Evolutionary conservation across 371 early-diverging fungal species (phyloP).

Genomic region (Mortierella sp.): DNA sequence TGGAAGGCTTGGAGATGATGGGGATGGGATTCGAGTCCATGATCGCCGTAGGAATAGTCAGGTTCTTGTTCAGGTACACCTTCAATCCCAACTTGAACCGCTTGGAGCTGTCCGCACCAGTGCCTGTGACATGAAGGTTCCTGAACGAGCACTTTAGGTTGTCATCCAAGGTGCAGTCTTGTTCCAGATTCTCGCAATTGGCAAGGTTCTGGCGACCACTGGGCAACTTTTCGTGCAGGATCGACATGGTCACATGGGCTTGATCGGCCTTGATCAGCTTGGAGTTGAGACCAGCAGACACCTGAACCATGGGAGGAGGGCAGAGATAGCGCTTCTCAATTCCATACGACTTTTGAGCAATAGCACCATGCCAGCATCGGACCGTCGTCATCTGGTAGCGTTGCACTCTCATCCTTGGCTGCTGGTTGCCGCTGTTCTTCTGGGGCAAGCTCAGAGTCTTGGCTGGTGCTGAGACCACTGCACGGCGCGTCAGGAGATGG

Average conservation of each 20-base stretch:
- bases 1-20: slow-evolving; percentile 85
- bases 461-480: not conserved
- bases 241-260: slow-evolving; percentile 69
- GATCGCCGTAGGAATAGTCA: slow-evolving; percentile 57
- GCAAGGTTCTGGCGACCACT: slow-evolving; percentile 39
- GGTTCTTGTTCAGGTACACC: slow-evolving; percentile 50
- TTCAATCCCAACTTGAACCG: slow-evolving; percentile 73
- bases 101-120: slow-evolving; percentile 72
- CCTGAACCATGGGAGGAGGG: slow-evolving; percentile 77
- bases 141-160: slow-evolving; percentile 54
- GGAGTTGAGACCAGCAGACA: slow-evolving; percentile 63
- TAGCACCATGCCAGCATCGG: slow-evolving; percentile 71
- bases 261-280: slow-evolving; percentile 55
- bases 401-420: slow-evolving; percentile 45
- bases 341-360: slow-evolving; percentile 86
- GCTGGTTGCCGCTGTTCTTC: slow-evolving; percentile 28
- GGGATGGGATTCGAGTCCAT: slow-evolving; percentile 77
- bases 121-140: slow-evolving; percentile 76
- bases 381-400: slow-evolving; percentile 61
- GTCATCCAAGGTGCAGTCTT: slow-evolving; percentile 47
- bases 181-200: slow-evolving; percentile 56
- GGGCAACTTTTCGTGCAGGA: slow-evolving; percentile 58
- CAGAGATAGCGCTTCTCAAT: slow-evolving; percentile 84
- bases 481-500: slow-evolving; percentile 42
- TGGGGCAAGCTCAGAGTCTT: not conserved